Base-by-base conservation (phyloP, 257 asterid species). In the Gynochthodes officinalis region DNA sequence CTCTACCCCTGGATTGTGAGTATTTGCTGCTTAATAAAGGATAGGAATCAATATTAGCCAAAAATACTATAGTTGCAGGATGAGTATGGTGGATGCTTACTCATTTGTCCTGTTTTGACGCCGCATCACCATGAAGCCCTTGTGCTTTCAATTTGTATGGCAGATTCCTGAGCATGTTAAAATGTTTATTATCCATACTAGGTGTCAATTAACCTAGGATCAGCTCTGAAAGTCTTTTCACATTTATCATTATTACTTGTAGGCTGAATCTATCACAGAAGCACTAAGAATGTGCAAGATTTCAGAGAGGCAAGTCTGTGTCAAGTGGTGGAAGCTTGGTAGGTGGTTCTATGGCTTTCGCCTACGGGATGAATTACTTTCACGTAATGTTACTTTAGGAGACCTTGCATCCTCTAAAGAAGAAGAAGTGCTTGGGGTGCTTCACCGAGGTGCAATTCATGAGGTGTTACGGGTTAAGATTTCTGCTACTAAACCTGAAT, bases 291-390 rank as follows among this genome's bases (percentile, higher is more conserved):
- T 37, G 65, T 54, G 76, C 82, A 70, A 73, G 64, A 83, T 93
- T 32, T 80, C 88, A 10, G 88, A 91, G 60, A 83, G 98, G 82
- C 76, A 83, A 71, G 92, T 90, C 52, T 73, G 92, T 25, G 90
- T 91, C 68, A 90, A 82, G 46, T 89, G 97, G 97, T 91, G 96
- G 98, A 91, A 90, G 82, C 88, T 90, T 0, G 94, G 98, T 12
- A 81, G 96, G 67, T 91, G 96, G 97, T 83, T 89, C 64, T 76
- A 82, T 67, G 96, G 98, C 44, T 89, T 85, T 33, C 92, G 96
- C 48, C 70, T 86, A 15, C 69, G 88, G n/a, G 96, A 90, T 39
- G 96, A 89, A 54, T 78, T 75, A 61, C 86, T 78, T 64, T 82
- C 91, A 5, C 83, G 89, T 27, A 81, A 54, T 0, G 61, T 85